Percentiles rank a stretch among this genome's conserved stretches.
Conservation (phyloP, 106 monocot genomes). For the Apostasia ramifera region DNA sequence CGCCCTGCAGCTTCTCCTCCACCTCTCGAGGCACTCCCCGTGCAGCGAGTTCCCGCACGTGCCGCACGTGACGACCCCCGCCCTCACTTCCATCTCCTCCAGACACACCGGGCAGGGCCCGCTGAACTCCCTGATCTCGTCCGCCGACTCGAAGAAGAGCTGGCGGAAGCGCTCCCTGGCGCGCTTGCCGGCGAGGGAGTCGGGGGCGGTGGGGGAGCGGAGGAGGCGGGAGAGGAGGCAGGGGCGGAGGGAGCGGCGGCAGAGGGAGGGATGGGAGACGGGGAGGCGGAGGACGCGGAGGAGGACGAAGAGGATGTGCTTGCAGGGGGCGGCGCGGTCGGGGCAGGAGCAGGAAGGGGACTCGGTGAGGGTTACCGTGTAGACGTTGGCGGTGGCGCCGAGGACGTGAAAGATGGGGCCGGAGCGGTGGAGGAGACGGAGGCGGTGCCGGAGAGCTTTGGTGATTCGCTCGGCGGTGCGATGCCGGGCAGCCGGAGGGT, state of each 20-base stretch:
- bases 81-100: constrained; percentile 32
- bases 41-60: constrained; percentile 80
- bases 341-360: constrained; percentile 73
- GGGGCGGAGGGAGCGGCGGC: constrained; percentile 28
- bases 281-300: constrained; percentile 73
- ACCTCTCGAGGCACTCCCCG: constrained; percentile 52
- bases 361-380: constrained; percentile 53
- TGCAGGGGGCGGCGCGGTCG: constrained; percentile 67
- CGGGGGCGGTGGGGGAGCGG: constrained; percentile 19
- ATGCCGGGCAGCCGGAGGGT: constrained; percentile 16
- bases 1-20: constrained; percentile 48
- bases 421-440: constrained; percentile 69
- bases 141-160: neutral
- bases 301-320: constrained; percentile 88
- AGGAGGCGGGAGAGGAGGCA: constrained; percentile 45
- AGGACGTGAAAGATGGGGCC: constrained; percentile 59
- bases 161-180: neutral
- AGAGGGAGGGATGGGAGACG: constrained; percentile 43
- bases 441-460: constrained; percentile 60
- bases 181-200: constrained; percentile 27
- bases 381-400: constrained; percentile 84
- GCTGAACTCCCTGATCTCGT: neutral
- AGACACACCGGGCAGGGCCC: constrained; percentile 34
- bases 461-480: constrained; percentile 53
- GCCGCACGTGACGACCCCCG: constrained; percentile 29